Base-by-base conservation (phyloP, 2,329 filamentous ascomycete species). In the Trichoderma koningii region DNA sequence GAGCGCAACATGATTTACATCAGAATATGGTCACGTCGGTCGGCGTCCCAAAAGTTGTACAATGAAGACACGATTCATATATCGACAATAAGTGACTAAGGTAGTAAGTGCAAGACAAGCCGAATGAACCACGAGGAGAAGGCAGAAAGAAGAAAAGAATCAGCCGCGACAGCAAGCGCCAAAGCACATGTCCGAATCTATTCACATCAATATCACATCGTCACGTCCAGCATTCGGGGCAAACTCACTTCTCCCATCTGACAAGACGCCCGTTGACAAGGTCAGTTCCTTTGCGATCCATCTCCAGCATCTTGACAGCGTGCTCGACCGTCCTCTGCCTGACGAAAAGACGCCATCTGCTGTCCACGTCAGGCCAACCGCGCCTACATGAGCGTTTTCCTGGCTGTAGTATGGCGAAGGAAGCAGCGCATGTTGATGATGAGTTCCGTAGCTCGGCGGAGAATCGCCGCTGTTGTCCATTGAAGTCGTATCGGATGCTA, bases 181-280 rank as follows among this genome's bases (percentile, higher is more conserved):
- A 23, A 61, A 52, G 30, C 57, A 61, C 57, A 61, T 61, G 15
- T 61, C 57, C 1, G 57, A 41, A 61, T 61, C 57, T 61, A 52
- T 41, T 19, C 55, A 30, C n/a, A 26, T n/a, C 38, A 30, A 14
- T 12, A 38, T 38, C 34, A 38, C 10, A 38, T 38, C 12, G 34
- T 14, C 12, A 14, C 14, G 12, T 50, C 15, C 1, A 23, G 1
- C 15, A 10, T 10, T 42, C 10, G 5, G 17, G 2, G 7, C 3
- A 23, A n/a, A 63, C 60, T 55, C 28, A 63, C 60, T 63, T 30
- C 42, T 63, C 12, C 28, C 38, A 42, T 23, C 26, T 38, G 50
- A 52, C 3, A n/a, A 19, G 1, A 34, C 15, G 10, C 45, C 17
- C 10, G 41, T 41, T 28, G 60, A 47, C 38, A 15, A 45, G 19